Evolutionary conservation across 495 filamentous ascomycete genomes (phyloP), one percentile per base, ranked within the genome.

Genomic region (Podospora bellae-mahoneyi): DNA sequence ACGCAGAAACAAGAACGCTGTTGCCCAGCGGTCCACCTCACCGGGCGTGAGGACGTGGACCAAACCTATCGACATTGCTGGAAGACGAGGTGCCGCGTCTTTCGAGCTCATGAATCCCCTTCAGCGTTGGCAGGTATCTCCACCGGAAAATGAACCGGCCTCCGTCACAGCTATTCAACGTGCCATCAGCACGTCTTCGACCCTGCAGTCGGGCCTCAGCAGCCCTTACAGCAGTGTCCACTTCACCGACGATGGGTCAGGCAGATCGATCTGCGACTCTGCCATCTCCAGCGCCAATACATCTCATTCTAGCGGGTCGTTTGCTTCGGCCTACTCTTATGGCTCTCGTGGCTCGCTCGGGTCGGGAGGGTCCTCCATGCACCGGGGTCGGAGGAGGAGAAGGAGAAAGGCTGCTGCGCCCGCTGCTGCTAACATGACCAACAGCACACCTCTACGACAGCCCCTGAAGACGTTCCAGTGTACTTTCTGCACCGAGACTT

Each of bases 81-180:
- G 74, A 66, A 77, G 80, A 66, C 79, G 78, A 66, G 79, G 79
- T 5, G 81, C 79, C 6, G 78, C 83, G 68, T 78, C 80, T 32
- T 68, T 87, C 27, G 85, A 89, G 44, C 79, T 86, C 76, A 88
- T 93, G 88, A 92, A 91, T 68, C 92, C 92, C 13, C 77, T 96
- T 60, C 91, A 96, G 78, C 84, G 92, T 83, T 96, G 92, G 92
- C 87, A 91, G 77, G 83, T 90, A 78, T 93, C 91, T 65, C 92
- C 92, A 7, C 92, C 92, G 20, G 92, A 95, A 81, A 85, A 94
- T 82, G 92, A 95, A 88, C 88, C 92, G 58, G 92, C 92, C 70
- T 85, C 90, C 15, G 87, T 91, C 30, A 87, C 86, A 28, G 92
- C 88, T 80, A 95, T 96, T 84, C 87, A 87, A 27, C 86, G 88